Base-by-base conservation (phyloP, 768 basidiomycete species). In the Melanogaster broomeanus region DNA sequence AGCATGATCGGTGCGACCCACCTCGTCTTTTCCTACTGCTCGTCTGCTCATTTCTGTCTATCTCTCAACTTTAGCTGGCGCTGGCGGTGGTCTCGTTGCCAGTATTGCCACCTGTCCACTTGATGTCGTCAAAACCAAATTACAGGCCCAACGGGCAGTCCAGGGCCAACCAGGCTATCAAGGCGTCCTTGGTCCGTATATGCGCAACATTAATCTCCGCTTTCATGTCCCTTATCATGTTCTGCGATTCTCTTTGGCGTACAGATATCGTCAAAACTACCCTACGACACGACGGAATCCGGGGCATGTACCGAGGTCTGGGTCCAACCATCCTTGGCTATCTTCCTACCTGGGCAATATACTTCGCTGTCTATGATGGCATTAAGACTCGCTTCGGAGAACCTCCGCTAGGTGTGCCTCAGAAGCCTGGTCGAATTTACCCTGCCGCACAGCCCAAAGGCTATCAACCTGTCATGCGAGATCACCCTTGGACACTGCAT, bases 261-360 rank as follows among this genome's bases (percentile, higher is more conserved):
- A 25, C 63, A 79, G 82, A 82, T 53, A 88, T 81, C 39, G 67
- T 84, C 48, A 75, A 72, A 58, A 68, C 72, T 21, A 87, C 91
- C 54, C 69, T 82, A 60, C 62, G 67, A 57, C 75, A 82, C 47
- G 80, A 90, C 52, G 97, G 97, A 13, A 57, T 97, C 45, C 83
- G 88, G 49, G 97, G 97, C 13, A 76, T 98, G 54, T 99, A 99
- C 72, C 84, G 97, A 37, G 97, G 97, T n/a, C 80, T 99, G 18
- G 95, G 96, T 18, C 97, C 97, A 13, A 99, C 97, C 18, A 81
- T 99, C 49, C 79, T 95, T 8, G 97, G 97, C 13, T 98, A 99
- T 73, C 82, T 98, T 35, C 97, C 97, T 19, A 98, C 96, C 3
- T 98, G 95, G 97, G 97, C 94, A 22, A 98, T 98, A 61, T 98